phyloP scores from a whole-genome alignment of 2,329 filamentous ascomycete genomes.

The Endoconidiophora laricicola region DNA sequence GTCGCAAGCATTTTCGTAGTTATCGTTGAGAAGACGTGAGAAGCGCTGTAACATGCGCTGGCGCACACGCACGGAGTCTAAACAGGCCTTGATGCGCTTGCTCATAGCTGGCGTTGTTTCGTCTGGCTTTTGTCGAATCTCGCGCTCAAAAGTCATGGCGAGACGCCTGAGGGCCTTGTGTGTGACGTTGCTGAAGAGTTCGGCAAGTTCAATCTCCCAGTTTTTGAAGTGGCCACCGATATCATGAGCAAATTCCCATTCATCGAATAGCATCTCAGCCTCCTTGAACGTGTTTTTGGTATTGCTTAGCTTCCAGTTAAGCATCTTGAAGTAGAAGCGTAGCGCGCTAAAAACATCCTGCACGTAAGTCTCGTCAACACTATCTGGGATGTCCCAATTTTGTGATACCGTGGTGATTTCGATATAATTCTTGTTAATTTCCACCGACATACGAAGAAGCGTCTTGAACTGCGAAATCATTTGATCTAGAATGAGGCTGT shows the following conservation, averaged over 20 bases:
- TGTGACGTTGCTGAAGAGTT: conserved; percentile 89
- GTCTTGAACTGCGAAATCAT: conserved; percentile 97
- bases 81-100: conserved; percentile 85
- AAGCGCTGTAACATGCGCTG: conserved; percentile 96
- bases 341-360: conserved; percentile 78
- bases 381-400: conserved; percentile 89
- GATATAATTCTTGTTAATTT: conserved; percentile 80
- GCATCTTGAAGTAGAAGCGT: conserved; percentile 96
- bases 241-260: conserved; percentile 94
- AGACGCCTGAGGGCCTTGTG: conserved; percentile 82
- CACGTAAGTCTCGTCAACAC: conserved; percentile 94
- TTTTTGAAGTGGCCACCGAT: conserved; percentile 82
- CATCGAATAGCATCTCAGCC: conserved; percentile 88
- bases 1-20: conserved; percentile 93
- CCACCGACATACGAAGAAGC: conserved; percentile 74
- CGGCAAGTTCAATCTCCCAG: conserved; percentile 89
- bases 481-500: conserved; percentile 86
- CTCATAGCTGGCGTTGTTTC: conserved; percentile 82
- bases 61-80: conserved; percentile 89
- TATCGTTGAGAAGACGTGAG: conserved; percentile 72
- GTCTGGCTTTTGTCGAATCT: conserved; percentile 68
- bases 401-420: conserved; percentile 70
- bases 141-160: conserved; percentile 79
- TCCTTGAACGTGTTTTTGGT: conserved; percentile 99
- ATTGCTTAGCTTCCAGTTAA: conserved; percentile 92